phyloP scores from a whole-genome alignment of 176 grass and related monocot genomes.

The Musa troglodytarum region DNA sequence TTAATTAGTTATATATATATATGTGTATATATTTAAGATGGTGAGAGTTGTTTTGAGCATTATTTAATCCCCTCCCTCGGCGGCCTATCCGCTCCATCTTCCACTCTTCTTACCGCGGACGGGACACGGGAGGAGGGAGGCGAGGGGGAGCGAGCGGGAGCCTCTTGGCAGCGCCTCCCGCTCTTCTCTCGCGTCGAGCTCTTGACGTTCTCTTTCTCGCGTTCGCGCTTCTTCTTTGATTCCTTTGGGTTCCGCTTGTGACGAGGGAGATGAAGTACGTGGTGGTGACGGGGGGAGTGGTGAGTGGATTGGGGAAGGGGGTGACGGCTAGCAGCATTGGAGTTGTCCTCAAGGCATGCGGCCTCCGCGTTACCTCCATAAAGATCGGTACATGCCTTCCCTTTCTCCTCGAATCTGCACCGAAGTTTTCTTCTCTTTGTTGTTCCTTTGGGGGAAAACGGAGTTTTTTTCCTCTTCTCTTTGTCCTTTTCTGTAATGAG shows the following conservation, averaged over 20 bases:
- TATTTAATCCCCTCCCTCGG: too few relatives aligned
- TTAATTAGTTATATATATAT: too few relatives aligned
- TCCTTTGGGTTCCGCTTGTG: neutral
- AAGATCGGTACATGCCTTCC: slow-evolving; percentile 17
- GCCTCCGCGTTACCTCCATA: slow-evolving; percentile 18
- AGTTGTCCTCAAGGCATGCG: slow-evolving; percentile 20
- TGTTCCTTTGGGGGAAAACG: neutral
- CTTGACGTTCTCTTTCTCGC: too few relatives aligned
- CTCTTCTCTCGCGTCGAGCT: too few relatives aligned
- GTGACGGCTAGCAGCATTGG: slow-evolving; percentile 24
- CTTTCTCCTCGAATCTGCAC: neutral
- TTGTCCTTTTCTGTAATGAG: neutral
- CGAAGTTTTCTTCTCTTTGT: neutral
- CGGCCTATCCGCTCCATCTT: too few relatives aligned
- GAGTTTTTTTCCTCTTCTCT: neutral
- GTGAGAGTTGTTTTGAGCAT: too few relatives aligned
- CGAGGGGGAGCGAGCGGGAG: too few relatives aligned
- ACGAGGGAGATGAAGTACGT: slow-evolving; percentile 18
- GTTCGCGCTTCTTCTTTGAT: too few relatives aligned
- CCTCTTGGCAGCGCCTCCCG: too few relatives aligned
- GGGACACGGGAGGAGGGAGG: too few relatives aligned
- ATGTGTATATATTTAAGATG: too few relatives aligned
- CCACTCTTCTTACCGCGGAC: too few relatives aligned
- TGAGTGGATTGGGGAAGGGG: slow-evolving; percentile 22
- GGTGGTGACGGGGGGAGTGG: slow-evolving; percentile 23